Conservation (phyloP, 495 filamentous ascomycete species). For the Trichoderma reesei region DNA sequence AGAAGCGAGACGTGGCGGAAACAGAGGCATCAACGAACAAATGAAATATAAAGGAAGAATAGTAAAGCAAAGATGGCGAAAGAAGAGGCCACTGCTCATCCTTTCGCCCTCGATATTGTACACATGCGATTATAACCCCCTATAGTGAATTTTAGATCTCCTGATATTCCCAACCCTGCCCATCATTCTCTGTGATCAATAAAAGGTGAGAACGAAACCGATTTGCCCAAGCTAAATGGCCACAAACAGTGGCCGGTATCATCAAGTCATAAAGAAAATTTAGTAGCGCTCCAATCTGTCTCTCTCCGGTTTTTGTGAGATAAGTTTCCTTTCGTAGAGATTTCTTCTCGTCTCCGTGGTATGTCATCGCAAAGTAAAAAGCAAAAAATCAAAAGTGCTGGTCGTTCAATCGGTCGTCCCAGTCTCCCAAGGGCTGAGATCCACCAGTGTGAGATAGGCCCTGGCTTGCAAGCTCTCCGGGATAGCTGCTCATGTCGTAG, state of each 20-base stretch:
- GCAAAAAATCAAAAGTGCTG: not conserved
- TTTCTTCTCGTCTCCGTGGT: not conserved
- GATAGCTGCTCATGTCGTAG: not conserved
- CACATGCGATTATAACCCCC: not conserved
- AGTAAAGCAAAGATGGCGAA: not conserved
- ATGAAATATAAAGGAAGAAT: not conserved
- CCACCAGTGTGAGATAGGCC: not conserved
- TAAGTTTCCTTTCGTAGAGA: not conserved
- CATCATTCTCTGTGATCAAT: not conserved
- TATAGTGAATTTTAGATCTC: not conserved
- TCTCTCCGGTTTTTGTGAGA: not conserved
- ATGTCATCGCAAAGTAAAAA: not conserved
- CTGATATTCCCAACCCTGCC: not conserved
- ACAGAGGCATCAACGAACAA: not conserved
- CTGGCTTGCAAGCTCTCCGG: not conserved
- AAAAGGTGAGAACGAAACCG: not conserved
- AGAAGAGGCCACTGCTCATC: not conserved
- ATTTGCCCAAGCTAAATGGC: not conserved
- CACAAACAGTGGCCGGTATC: not conserved
- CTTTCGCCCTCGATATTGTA: not conserved
- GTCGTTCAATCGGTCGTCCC: constrained; percentile 7
- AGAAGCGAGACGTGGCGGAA: not conserved
- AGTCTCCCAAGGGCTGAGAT: not conserved
- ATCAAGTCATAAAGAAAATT: constrained; percentile 10
- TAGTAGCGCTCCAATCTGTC: not conserved